Evolutionary conservation across 768 basidiomycete species (phyloP).

Genomic region (Baorangia bicolor): DNA sequence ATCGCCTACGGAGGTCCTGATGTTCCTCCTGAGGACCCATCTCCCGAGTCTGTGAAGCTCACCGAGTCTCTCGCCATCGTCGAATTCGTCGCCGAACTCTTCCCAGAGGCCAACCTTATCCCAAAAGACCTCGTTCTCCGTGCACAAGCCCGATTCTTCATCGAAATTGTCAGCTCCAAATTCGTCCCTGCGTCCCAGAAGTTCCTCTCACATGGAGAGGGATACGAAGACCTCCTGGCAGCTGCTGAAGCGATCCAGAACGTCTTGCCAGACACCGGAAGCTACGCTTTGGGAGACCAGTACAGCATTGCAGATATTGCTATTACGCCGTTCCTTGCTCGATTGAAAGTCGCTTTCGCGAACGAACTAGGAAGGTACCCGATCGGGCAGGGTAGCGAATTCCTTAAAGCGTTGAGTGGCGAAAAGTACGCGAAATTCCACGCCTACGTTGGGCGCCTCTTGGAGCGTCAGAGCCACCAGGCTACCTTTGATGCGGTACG

Average conservation of each 20-base stretch:
- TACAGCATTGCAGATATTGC: slow-evolving; percentile 62
- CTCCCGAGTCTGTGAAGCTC: slow-evolving; percentile 58
- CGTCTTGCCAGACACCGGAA: slow-evolving; percentile 43
- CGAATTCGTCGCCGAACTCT: slow-evolving; percentile 65
- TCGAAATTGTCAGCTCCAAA: slow-evolving; percentile 51
- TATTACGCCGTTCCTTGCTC: slow-evolving; percentile 59
- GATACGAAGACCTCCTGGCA: slow-evolving; percentile 39
- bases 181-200: slow-evolving; percentile 40
- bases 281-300: slow-evolving; percentile 35
- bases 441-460: slow-evolving; percentile 48
- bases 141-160: slow-evolving; percentile 62
- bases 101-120: slow-evolving; percentile 45
- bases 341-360: slow-evolving; percentile 42
- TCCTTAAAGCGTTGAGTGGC: slow-evolving; percentile 38
- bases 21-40: slow-evolving; percentile 53
- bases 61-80: slow-evolving; percentile 65
- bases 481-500: slow-evolving; percentile 56
- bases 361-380: slow-evolving; percentile 54
- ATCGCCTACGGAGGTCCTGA: slow-evolving; percentile 62
- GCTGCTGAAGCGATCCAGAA: slow-evolving; percentile 51
- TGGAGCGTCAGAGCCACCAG: slow-evolving; percentile 52
- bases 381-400: slow-evolving; percentile 45
- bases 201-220: slow-evolving; percentile 39
- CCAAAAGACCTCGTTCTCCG: slow-evolving; percentile 56
- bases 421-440: slow-evolving; percentile 49